Evolutionary conservation across 2,329 filamentous ascomycete species (phyloP), one percentile per base, ranked within the genome.

Genomic region (Colletotrichum zoysiae): DNA sequence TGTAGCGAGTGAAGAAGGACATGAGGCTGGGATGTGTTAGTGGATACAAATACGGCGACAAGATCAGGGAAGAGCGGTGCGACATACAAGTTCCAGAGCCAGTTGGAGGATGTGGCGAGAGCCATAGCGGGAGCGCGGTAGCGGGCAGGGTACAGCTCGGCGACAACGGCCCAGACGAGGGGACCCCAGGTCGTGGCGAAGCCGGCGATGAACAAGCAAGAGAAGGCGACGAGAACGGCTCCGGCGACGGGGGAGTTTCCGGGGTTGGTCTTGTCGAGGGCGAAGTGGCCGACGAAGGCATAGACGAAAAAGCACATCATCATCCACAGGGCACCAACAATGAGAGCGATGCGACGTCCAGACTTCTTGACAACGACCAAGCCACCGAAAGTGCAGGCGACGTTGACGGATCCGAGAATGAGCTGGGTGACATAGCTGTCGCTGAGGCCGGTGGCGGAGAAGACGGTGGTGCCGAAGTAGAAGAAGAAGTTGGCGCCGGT

Each of bases 121-220:
- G 86, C 87, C 82, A 89, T 88, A 79, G 85, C 86, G 67, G 82
- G 82, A 46, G 85, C 84, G 63, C 87, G 83, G 77, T 88, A 88
- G 8, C 89, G 84, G 2, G 85, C 82, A 7, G 90, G 90, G 77
- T 91, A 92, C 71, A 92, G 85, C 79, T 92, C 90, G 2, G 89
- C 89, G 14, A 89, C 87, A 16, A 90, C 86, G 12, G 87, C 86
- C 91, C 91, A 93, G 30, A 92, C 86, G 9, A 92, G 87, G 0
- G 91, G 91, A 30, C 90, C 91, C 91, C 91, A 93, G 16, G 89
- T 92, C 73, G 86, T 88, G n/a, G 90, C 90, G 74, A 91, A 92
- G 3, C 86, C 89, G 23, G 85, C 88, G 68, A 92, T 92, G 78
- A 91, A 91, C 51, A 93, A 83, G 76, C 90, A 92, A 0, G 91